phyloP scores from a whole-genome alignment of 495 filamentous ascomycete species.

The Penicillium bialowiezense region DNA sequence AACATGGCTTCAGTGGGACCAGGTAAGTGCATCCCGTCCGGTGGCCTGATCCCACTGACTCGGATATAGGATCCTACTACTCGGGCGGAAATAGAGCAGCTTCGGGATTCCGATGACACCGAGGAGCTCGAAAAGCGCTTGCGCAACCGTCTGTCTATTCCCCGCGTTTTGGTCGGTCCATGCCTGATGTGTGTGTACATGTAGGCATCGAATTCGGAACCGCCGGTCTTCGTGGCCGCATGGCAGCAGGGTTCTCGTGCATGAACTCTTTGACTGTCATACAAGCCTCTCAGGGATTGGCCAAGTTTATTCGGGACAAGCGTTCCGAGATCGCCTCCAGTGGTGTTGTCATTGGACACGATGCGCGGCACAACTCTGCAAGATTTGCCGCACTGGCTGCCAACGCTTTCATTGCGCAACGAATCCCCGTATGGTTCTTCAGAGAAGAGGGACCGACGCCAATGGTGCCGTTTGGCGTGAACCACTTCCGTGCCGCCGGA shows the following conservation, averaged over 20 bases:
- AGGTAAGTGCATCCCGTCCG: conserved; percentile 31
- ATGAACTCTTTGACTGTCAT: conserved; percentile 71
- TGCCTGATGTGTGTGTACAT: conserved; percentile 1
- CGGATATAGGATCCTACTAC: conserved; percentile 51
- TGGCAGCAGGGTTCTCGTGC: conserved; percentile 68
- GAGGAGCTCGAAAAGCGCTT: conserved; percentile 57
- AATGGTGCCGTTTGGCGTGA: conserved; percentile 66
- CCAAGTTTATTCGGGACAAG: conserved; percentile 53
- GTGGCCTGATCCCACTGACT: conserved; percentile 18
- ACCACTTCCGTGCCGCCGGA: conserved; percentile 53
- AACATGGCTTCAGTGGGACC: conserved; percentile 64
- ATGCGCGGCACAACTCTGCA: conserved; percentile 65
- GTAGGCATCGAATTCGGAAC: conserved; percentile 67
- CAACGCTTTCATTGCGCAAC: conserved; percentile 59
- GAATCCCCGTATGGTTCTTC: conserved; percentile 62
- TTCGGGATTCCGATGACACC: conserved; percentile 46
- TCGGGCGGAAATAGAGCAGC: conserved; percentile 55
- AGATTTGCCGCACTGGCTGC: conserved; percentile 64
- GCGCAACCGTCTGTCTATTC: conserved; percentile 41
- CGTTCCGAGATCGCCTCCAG: conserved; percentile 35
- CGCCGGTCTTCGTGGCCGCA: conserved; percentile 64
- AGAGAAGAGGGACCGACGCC: conserved; percentile 58
- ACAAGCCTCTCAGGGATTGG: conserved; percentile 70
- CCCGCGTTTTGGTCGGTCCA: not conserved
- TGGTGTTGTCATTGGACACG: conserved; percentile 64